These are phyloP conservation scores for Podospora fimiseda DNA, from an alignment of 495 filamentous ascomycete genomes.

Conservation along the genomic window DNA sequence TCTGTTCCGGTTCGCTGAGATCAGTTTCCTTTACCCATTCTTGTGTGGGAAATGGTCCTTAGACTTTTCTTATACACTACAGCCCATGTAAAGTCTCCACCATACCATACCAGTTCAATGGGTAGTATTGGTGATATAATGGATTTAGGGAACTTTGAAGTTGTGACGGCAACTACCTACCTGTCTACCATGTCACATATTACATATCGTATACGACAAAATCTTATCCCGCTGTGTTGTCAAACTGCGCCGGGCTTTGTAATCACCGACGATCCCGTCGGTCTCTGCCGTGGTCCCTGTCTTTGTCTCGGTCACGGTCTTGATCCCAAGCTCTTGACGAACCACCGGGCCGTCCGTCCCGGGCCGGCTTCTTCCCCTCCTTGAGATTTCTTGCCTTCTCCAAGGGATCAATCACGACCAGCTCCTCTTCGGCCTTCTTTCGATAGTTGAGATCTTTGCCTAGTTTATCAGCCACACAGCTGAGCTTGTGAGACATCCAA, in stretches of 20 bases:
- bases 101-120: too few relatives aligned
- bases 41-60: too few relatives aligned
- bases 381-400: conserved; percentile 72
- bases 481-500: conserved; percentile 67
- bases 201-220: neutral
- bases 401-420: conserved; percentile 91
- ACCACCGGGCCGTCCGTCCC: conserved; percentile 42
- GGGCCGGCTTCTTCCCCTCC: conserved; percentile 52
- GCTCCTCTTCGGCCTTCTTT: conserved; percentile 76
- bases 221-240: neutral
- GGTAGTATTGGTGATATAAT: too few relatives aligned
- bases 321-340: conserved; percentile 52
- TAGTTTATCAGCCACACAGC: conserved; percentile 79
- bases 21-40: neutral
- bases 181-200: neutral
- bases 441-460: conserved; percentile 92
- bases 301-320: conserved; percentile 26
- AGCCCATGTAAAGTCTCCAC: too few relatives aligned
- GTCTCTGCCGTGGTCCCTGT: conserved; percentile 5
- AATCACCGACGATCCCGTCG: neutral
- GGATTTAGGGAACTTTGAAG: too few relatives aligned
- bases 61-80: too few relatives aligned
- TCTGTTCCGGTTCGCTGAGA: neutral
- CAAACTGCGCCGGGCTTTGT: neutral
- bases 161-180: neutral